Evolutionary conservation across 2,329 filamentous ascomycete species (phyloP).

Genomic region (Trichothecium sympodiale): DNA sequence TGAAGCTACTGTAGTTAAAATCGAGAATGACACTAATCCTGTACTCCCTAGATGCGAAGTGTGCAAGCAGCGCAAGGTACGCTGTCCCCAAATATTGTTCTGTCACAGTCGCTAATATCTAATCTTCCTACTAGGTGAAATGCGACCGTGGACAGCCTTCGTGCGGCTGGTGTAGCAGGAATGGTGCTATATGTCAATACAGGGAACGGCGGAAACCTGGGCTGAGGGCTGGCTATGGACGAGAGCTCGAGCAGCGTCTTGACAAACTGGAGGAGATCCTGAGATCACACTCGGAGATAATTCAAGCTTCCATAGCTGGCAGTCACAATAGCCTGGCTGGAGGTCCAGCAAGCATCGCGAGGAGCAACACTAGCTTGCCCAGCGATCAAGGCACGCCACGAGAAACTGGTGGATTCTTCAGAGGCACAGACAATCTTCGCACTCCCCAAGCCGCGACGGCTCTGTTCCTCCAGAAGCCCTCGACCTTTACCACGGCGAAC

Average conservation of each 20-base stretch:
- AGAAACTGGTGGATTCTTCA: constrained; percentile 34
- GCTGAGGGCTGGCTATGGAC: constrained; percentile 55
- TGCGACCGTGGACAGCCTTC: constrained; percentile 67
- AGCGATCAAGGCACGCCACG: constrained; percentile 47
- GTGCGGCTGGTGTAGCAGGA: constrained; percentile 57
- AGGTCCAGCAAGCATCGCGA: constrained; percentile 30
- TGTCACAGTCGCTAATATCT: not conserved
- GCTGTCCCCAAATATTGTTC: not conserved
- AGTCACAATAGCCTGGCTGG: constrained; percentile 15
- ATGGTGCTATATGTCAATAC: constrained; percentile 53
- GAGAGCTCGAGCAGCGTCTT: constrained; percentile 61
- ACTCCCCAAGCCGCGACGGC: constrained; percentile 45
- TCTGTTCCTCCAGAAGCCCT: constrained; percentile 51
- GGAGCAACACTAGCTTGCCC: constrained; percentile 37
- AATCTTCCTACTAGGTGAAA: constrained; percentile 45
- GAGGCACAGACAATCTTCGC: constrained; percentile 36
- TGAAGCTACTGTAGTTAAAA: constrained; percentile 1
- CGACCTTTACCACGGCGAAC: constrained; percentile 34
- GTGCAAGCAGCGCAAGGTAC: constrained; percentile 70
- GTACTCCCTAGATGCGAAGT: constrained; percentile 52
- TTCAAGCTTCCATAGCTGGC: constrained; percentile 42
- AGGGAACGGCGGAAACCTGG: constrained; percentile 60
- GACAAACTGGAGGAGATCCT: constrained; percentile 59
- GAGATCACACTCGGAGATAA: constrained; percentile 53
- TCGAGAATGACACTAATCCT: constrained; percentile 22